Evolutionary conservation across 208 protist genomes (phyloP).

Genomic region (Leishmania arabica): DNA sequence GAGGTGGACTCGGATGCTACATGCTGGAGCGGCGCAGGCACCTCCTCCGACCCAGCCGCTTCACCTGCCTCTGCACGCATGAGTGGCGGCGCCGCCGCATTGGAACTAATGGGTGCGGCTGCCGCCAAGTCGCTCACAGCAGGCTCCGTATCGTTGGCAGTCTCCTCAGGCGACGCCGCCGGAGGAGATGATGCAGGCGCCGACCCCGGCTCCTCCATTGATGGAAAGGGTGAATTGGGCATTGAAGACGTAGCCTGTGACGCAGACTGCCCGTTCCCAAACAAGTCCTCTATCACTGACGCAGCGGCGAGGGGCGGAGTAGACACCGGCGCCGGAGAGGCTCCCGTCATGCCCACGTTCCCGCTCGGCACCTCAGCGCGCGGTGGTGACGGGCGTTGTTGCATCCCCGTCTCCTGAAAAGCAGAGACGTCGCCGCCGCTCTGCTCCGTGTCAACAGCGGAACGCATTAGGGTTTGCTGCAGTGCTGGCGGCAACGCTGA

Average conservation of each 20-base stretch:
- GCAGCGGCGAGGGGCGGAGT: slow-evolving; percentile 6
- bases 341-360: background rate
- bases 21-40: background rate
- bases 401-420: background rate
- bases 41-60: background rate
- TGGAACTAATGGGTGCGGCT: background rate
- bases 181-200: background rate
- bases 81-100: background rate
- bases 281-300: slow-evolving; percentile 31
- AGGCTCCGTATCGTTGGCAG: background rate
- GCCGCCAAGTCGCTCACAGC: background rate
- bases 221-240: background rate
- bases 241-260: background rate
- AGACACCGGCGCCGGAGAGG: slow-evolving; percentile 12
- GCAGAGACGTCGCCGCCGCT: background rate
- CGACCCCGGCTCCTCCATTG: background rate
- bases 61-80: background rate
- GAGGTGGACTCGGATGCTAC: too few relatives aligned
- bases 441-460: slow-evolving; percentile 27
- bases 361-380: slow-evolving; percentile 19
- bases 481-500: background rate
- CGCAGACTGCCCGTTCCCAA: slow-evolving; percentile 20
- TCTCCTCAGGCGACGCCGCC: background rate
- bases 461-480: slow-evolving; percentile 17
- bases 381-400: slow-evolving; percentile 15